phyloP scores from a whole-genome alignment of 768 basidiomycete species.

The Floccularia luteovirens region DNA sequence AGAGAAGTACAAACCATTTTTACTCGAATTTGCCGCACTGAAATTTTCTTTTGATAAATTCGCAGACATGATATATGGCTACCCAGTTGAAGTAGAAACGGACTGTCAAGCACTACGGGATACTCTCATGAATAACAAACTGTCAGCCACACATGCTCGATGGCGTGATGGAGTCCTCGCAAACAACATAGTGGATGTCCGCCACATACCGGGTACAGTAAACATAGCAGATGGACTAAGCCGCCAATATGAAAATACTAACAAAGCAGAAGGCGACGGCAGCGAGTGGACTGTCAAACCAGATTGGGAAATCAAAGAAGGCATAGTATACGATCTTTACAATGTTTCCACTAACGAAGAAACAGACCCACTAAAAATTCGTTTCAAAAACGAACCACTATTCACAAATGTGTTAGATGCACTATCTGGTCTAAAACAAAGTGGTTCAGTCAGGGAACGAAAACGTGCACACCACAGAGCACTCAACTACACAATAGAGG shows the following conservation, averaged over 20 bases:
- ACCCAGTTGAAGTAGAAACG: slow-evolving; percentile 19
- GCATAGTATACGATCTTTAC: slow-evolving; percentile 13
- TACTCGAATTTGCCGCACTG: slow-evolving; percentile 26
- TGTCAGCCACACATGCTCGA: slow-evolving; percentile 18
- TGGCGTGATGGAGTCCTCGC: slow-evolving; percentile 10
- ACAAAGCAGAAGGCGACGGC: slow-evolving; percentile 13
- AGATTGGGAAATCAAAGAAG: slow-evolving; percentile 15
- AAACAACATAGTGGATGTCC: neutral
- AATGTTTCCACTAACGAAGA: neutral
- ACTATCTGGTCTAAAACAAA: slow-evolving; percentile 12
- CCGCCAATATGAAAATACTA: slow-evolving; percentile 10
- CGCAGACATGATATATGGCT: slow-evolving; percentile 15
- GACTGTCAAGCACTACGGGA: slow-evolving; percentile 24
- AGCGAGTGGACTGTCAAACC: slow-evolving; percentile 20
- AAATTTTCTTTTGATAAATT: slow-evolving; percentile 22
- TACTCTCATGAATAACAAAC: slow-evolving; percentile 14
- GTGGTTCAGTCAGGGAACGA: slow-evolving; percentile 7
- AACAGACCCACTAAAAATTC: slow-evolving; percentile 1
- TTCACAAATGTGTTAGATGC: slow-evolving; percentile 15
- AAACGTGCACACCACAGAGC: slow-evolving; percentile 15
- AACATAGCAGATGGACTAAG: slow-evolving; percentile 12
- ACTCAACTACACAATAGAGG: slow-evolving; percentile 16
- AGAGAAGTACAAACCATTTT: slow-evolving; percentile 19
- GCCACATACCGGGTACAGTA: neutral
- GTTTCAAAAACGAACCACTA: slow-evolving; percentile 14